Percentiles rank a stretch among this genome's conserved stretches.
These are phyloP conservation scores for Symbiodinium natans DNA, from an alignment of 73 alveolate species.

Conservation along the genomic window DNA sequence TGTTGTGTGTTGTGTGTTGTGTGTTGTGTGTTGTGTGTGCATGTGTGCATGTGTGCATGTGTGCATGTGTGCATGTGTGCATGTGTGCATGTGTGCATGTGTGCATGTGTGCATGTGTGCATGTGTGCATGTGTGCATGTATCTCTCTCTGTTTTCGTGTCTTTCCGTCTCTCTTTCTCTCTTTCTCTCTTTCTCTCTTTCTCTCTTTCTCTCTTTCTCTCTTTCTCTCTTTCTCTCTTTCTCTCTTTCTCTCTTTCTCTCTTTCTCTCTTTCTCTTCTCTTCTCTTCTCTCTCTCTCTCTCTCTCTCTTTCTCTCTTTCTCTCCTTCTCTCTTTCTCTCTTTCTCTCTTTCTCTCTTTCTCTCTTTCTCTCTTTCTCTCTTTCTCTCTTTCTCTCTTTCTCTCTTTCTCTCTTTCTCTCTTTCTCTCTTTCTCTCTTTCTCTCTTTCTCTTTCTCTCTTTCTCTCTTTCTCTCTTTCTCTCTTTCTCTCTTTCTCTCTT, in stretches of 20 bases:
- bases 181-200: background rate
- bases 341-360: no score
- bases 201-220: conserved; percentile 19
- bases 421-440: no score
- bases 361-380: no score
- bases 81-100: background rate
- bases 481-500: no score
- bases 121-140: background rate
- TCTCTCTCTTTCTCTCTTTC: background rate
- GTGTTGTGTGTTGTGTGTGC: no score
- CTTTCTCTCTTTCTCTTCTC: conserved; percentile 1
- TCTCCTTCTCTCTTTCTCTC: no score
- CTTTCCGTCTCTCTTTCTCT: background rate
- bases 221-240: conserved; percentile 16
- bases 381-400: no score
- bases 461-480: no score
- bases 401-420: no score
- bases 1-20: no score
- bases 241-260: conserved; percentile 16
- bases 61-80: background rate
- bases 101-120: background rate
- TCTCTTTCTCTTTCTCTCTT: no score
- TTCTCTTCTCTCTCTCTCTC: conserved; percentile 3
- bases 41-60: background rate
- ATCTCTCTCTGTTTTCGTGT: no score